Conservation (phyloP, 192 early-diverging fungal species). For the Kappamyces sp. region DNA sequence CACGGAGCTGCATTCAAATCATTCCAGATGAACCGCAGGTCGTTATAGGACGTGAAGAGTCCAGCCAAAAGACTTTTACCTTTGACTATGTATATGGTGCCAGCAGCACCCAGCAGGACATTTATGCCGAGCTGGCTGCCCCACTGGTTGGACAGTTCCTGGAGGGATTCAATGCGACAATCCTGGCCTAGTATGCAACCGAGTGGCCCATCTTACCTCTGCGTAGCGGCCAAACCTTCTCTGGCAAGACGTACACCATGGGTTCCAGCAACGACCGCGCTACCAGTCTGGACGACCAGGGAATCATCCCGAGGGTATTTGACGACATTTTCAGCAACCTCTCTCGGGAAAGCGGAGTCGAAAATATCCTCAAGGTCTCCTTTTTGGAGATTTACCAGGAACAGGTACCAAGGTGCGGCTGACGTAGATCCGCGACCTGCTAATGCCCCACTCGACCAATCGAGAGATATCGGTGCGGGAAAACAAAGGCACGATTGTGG, state of each 20-base stretch:
- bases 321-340: slow-evolving; percentile 32
- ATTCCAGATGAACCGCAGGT: slow-evolving; percentile 59
- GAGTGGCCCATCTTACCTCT: background rate
- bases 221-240: slow-evolving; percentile 42
- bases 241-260: slow-evolving; percentile 55
- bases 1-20: slow-evolving; percentile 6
- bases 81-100: slow-evolving; percentile 68
- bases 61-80: slow-evolving; percentile 33
- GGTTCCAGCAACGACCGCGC: slow-evolving; percentile 25
- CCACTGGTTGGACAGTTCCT: slow-evolving; percentile 64
- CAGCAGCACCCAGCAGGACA: slow-evolving; percentile 42
- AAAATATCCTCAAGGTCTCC: slow-evolving; percentile 29
- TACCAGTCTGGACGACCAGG: slow-evolving; percentile 24
- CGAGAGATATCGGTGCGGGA: slow-evolving; percentile 44
- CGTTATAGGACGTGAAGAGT: slow-evolving; percentile 36
- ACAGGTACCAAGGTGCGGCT: slow-evolving; percentile 21
- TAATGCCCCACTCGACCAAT: slow-evolving; percentile 19
- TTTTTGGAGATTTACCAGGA: slow-evolving; percentile 59
- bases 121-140: slow-evolving; percentile 52
- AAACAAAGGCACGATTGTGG: slow-evolving; percentile 32
- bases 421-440: slow-evolving; percentile 36
- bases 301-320: slow-evolving; percentile 47
- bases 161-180: slow-evolving; percentile 94
- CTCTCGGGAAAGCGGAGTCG: slow-evolving; percentile 18
- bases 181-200: slow-evolving; percentile 61